A percentile compares a stretch with the other conserved stretches of the same genome.
Conservation (phyloP, 306 rosid species). For the Medicago truncatula region MtrunA17r5.0-ANR NC_053044.1:58682001-58682500, state of each 20-base stretch:
- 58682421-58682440: conserved; percentile 97
- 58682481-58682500: conserved; percentile 74
- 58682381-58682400: conserved; percentile 89
- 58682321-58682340: conserved; percentile 98
- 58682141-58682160: conserved; percentile 97
- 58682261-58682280: too few relatives aligned
- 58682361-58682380: conserved; percentile 79
- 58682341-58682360: conserved; percentile 95
- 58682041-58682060: conserved; percentile 97
- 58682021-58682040: conserved; percentile 95
- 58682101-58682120: conserved; percentile 90
- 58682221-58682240: too few relatives aligned
- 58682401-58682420: conserved; percentile 96
- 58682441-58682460: conserved; percentile 95
- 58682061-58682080: conserved; percentile 94
- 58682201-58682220: too few relatives aligned
- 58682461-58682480: conserved; percentile 87
- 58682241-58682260: too few relatives aligned
- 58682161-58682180: conserved; percentile 99
- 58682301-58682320: conserved; percentile 87
- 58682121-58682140: conserved; percentile 94
- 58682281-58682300: conserved; percentile 63
- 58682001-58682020: neutral
- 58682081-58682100: conserved; percentile 83
- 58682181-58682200: conserved; percentile 89